phyloP scores from a whole-genome alignment of 1,284 basidiomycete genomes.

The Chondrostereum purpureum region DNA sequence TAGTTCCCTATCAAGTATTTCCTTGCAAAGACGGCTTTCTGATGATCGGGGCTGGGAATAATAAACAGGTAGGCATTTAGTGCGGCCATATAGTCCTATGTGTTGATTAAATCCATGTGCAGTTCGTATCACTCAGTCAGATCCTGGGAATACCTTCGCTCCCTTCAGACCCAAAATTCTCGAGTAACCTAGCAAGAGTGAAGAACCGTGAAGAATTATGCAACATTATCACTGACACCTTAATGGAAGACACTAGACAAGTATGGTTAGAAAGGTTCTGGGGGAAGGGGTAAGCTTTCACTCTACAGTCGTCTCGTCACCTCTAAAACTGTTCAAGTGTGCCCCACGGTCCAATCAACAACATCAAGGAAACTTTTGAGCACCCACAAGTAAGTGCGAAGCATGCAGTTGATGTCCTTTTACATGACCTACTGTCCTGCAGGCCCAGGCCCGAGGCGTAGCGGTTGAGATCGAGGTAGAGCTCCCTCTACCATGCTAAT shows the following conservation, averaged over 20 bases:
- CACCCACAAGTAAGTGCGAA: constrained; percentile 75
- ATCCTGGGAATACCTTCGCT: constrained; percentile 58
- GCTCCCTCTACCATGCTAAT: constrained; percentile 5
- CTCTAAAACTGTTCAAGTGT: constrained; percentile 42
- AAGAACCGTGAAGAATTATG: constrained; percentile 70
- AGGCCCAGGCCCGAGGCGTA: constrained; percentile 39
- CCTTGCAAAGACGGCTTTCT: constrained; percentile 84
- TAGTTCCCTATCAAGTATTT: constrained; percentile 91
- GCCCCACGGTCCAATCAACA: constrained; percentile 91
- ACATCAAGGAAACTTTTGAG: constrained; percentile 83
- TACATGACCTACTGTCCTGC: constrained; percentile 5
- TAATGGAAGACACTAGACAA: constrained; percentile 53
- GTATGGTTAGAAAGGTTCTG: constrained; percentile 72
- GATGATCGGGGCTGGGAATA: constrained; percentile 93
- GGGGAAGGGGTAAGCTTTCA: constrained; percentile 57
- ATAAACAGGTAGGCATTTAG: constrained; percentile 67
- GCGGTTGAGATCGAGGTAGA: constrained; percentile 39
- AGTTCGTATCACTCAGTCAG: constrained; percentile 66
- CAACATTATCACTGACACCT: constrained; percentile 58
- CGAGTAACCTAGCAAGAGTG: constrained; percentile 73
- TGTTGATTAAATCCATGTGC: constrained; percentile 8
- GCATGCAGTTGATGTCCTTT: not conserved
- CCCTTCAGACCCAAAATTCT: constrained; percentile 54
- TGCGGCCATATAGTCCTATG: constrained; percentile 6
- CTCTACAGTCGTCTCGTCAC: constrained; percentile 3